A percentile compares a stretch with the other conserved stretches of the same genome.
Conservation (phyloP, 2,329 filamentous ascomycete genomes). For the Alternaria solani region DNA sequence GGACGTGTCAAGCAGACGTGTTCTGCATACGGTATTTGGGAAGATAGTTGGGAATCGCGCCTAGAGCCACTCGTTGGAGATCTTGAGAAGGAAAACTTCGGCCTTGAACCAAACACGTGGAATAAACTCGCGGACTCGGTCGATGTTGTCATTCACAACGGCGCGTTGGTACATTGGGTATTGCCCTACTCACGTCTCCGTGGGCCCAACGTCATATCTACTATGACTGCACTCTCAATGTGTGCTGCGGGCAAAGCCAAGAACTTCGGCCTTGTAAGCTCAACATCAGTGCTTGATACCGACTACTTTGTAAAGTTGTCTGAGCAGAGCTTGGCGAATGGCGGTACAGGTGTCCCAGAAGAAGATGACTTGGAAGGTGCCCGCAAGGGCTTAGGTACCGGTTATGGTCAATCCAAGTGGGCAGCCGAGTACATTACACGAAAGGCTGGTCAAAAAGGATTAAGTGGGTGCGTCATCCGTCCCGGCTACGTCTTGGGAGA, state of each 20-base stretch:
- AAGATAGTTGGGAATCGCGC: constrained; percentile 69
- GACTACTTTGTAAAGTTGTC: constrained; percentile 82
- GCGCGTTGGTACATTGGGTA: constrained; percentile 77
- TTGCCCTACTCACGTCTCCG: constrained; percentile 76
- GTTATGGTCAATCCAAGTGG: constrained; percentile 95
- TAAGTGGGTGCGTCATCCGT: constrained; percentile 77
- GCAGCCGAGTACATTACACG: constrained; percentile 75
- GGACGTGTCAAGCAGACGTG: constrained; percentile 73
- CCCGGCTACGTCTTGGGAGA: constrained; percentile 88
- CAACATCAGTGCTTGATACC: constrained; percentile 82
- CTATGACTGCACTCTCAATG: constrained; percentile 76
- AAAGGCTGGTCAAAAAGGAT: constrained; percentile 79
- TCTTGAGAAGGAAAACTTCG: constrained; percentile 75
- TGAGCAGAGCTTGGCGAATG: constrained; percentile 65
- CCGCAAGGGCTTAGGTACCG: constrained; percentile 77
- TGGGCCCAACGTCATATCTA: constrained; percentile 80
- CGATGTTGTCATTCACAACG: constrained; percentile 80
- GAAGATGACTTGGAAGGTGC: constrained; percentile 81
- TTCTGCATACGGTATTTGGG: constrained; percentile 82
- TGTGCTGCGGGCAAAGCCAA: constrained; percentile 82
- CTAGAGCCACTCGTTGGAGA: constrained; percentile 77
- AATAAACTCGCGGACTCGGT: constrained; percentile 69
- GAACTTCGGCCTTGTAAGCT: constrained; percentile 80
- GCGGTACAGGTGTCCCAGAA: constrained; percentile 73
- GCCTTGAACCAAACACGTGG: constrained; percentile 73